Evolutionary conservation across 1,139 yeast genomes (phyloP), one percentile per base, ranked within the genome.

Genomic region (Meyerozyma elateridarum): DNA sequence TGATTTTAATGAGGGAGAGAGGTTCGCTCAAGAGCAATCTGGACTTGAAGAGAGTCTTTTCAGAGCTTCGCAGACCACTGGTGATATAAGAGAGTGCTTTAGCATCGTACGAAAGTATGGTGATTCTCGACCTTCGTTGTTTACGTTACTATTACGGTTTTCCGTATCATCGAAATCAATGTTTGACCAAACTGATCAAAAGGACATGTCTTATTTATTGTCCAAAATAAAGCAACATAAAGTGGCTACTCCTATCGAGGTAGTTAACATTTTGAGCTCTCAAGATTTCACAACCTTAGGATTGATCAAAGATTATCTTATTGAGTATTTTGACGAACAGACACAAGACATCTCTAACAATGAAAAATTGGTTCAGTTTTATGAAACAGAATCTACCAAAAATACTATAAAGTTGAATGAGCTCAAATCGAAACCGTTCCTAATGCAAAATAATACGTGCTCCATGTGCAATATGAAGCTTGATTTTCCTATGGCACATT

Each of bases 401-500:
- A 76, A 80, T 47, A 64, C 72, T 25, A 56, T 57, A 11, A 73
- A 76, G 37, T 63, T 89, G 11, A 57, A 73, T 1, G 76, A 72
- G 29, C 55, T 84, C 27, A 47, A 64, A 4, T 50, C 65, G 2
- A 75, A 76, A 28, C 79, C 89, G 2, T 70, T 76, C 22, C 68
- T 79, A 6, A 65, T 88, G 2, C 89, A 84, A 47, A 76, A 80
- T 41, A 70, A 80, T 15, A 70, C 68, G 31, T 93, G 98, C 53
- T 65, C 79, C 13, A 70, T 79, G 6, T 93, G 98, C 52, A 66
- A 75, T 11, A 64, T 73, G 32, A 69, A 76, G 16, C 60, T 91
- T 20, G 95, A 87, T 38, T 69, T 81, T 34, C 97, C 97, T 0
- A 73, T 82, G 6, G 73, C 85, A 1, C 95, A 85, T 48, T 93